These are phyloP conservation scores for Botrytis paeoniae DNA, from an alignment of 2,329 filamentous ascomycete genomes.

Conservation along the genomic window DNA sequence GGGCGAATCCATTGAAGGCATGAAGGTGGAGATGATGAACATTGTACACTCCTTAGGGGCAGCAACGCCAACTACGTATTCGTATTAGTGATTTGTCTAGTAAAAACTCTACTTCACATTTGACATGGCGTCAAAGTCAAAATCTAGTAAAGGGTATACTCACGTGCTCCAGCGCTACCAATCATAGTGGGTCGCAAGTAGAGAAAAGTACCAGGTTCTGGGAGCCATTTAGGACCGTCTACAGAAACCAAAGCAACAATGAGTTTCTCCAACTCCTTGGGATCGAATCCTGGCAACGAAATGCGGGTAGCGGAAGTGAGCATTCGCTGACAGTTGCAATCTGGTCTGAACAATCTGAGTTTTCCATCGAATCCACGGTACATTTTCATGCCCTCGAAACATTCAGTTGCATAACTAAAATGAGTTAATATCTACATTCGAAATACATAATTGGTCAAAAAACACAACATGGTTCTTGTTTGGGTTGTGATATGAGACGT, in stretches of 20 bases:
- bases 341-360: conserved; percentile 61
- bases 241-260: conserved; percentile 68
- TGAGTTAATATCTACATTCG: not conserved
- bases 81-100: not conserved
- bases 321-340: conserved; percentile 51
- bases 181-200: conserved; percentile 83
- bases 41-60: conserved; percentile 79
- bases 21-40: conserved; percentile 72
- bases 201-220: conserved; percentile 68
- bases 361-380: conserved; percentile 71
- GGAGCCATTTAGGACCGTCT: conserved; percentile 78
- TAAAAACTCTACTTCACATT: not conserved
- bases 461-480: no score
- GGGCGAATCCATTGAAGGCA: conserved; percentile 53
- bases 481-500: not conserved
- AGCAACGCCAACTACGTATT: conserved; percentile 63
- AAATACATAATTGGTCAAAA: not conserved
- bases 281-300: conserved; percentile 70
- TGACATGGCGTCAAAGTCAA: not conserved
- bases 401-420: conserved; percentile 71
- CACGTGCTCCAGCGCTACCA: conserved; percentile 66
- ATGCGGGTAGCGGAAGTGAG: conserved; percentile 61
- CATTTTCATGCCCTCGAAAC: conserved; percentile 83
- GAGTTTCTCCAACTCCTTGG: conserved; percentile 69
- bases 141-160: not conserved